These are phyloP conservation scores for Dothideomycetidae sp. DNA, from an alignment of 2,329 filamentous ascomycete genomes.

Conservation along the genomic window DNA sequence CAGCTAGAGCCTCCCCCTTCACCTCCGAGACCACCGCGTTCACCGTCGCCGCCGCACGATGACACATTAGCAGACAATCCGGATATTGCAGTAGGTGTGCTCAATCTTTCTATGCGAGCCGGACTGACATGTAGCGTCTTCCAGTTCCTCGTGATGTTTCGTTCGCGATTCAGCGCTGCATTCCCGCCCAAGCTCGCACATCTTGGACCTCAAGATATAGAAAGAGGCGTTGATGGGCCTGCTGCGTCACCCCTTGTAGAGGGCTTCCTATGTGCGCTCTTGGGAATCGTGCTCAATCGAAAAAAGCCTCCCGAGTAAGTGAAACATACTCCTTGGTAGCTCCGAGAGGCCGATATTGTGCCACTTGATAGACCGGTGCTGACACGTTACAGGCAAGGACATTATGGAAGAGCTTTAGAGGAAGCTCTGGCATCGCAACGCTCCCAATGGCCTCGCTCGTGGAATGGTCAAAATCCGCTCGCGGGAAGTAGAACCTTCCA, in stretches of 20 bases:
- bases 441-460: slow-evolving; percentile 73
- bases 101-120: slow-evolving; percentile 20
- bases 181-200: slow-evolving; percentile 79
- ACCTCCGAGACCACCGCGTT: slow-evolving; percentile 45
- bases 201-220: slow-evolving; percentile 89
- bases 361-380: too few relatives aligned
- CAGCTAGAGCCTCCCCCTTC: slow-evolving; percentile 34
- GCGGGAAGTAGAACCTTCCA: slow-evolving; percentile 68
- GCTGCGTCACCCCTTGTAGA: slow-evolving; percentile 75
- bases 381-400: slow-evolving; percentile 62
- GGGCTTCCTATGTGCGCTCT: slow-evolving; percentile 73
- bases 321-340: slow-evolving; percentile 10
- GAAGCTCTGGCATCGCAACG: slow-evolving; percentile 79
- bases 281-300: slow-evolving; percentile 80
- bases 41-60: slow-evolving; percentile 80
- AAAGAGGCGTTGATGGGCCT: slow-evolving; percentile 65
- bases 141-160: slow-evolving; percentile 97
- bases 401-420: slow-evolving; percentile 85
- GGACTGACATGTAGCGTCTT: slow-evolving; percentile 27
- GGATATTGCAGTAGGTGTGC: slow-evolving; percentile 69
- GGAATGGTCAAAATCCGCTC: slow-evolving; percentile 72
- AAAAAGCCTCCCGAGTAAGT: slow-evolving; percentile 95
- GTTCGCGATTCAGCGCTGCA: slow-evolving; percentile 77
- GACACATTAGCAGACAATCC: slow-evolving; percentile 79
- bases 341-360: slow-evolving; percentile 22